Evolutionary conservation across 768 basidiomycete genomes (phyloP).

Genomic region (Leccinum olivaceopallidum): DNA sequence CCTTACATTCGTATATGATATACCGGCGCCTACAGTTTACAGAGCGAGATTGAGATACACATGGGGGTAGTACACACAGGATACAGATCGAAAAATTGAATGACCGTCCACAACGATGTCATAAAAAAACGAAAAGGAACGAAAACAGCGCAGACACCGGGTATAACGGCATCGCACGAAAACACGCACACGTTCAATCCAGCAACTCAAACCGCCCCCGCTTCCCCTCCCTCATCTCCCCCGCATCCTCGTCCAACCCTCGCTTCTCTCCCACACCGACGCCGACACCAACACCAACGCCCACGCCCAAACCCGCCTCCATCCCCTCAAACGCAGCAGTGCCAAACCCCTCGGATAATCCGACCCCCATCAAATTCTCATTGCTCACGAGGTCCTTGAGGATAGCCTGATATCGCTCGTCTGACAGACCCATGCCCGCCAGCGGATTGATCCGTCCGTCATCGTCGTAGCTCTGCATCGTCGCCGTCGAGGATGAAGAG

Average conservation of each 20-base stretch:
- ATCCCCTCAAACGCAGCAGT: constrained; percentile 17
- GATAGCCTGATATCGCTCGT: constrained; percentile 84
- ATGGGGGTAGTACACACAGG: neutral
- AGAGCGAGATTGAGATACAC: neutral
- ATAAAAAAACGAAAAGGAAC: constrained; percentile 2
- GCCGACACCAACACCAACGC: neutral
- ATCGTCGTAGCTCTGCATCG: constrained; percentile 33
- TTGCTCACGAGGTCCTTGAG: constrained; percentile 70
- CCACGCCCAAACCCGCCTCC: constrained; percentile 12
- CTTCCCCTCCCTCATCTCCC: constrained; percentile 46
- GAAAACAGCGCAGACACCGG: neutral
- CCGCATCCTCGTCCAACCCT: constrained; percentile 38
- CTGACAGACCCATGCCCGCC: constrained; percentile 83
- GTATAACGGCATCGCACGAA: neutral
- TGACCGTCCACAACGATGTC: constrained; percentile 11
- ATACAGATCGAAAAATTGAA: neutral
- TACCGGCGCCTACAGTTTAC: neutral
- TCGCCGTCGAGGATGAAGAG: constrained; percentile 19
- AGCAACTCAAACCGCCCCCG: constrained; percentile 61
- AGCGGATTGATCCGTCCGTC: constrained; percentile 77
- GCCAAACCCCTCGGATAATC: constrained; percentile 30
- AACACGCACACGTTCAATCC: constrained; percentile 39
- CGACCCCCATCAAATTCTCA: constrained; percentile 54
- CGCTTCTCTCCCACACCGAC: constrained; percentile 38
- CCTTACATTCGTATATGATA: neutral